These are phyloP conservation scores for Phytophthora aleatoria DNA, from an alignment of 352 stramenopile species.

Conservation along the genomic window DNA sequence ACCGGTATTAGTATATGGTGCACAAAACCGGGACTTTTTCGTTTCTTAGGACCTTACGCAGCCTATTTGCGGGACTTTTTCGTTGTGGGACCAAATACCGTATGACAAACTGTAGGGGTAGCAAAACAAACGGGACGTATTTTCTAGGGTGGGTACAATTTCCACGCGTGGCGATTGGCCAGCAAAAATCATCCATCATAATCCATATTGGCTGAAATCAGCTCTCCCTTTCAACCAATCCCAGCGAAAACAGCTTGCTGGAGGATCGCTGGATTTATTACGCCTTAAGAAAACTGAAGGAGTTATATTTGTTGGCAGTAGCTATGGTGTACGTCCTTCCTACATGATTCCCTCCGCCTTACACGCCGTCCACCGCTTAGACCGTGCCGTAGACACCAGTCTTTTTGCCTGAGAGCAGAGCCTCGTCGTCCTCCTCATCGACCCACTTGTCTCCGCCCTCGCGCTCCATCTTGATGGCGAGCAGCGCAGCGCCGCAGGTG, in stretches of 20 bases:
- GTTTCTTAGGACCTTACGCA: too few relatives aligned
- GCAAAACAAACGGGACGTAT: constrained; percentile 8
- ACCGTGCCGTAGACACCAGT: constrained; percentile 29
- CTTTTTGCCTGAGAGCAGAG: constrained; percentile 23
- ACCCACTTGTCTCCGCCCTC: constrained; percentile 38
- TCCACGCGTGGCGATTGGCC: constrained; percentile 2
- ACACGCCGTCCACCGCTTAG: constrained; percentile 10
- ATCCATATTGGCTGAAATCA: neutral
- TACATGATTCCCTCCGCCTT: neutral
- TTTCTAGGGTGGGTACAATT: constrained; percentile 9
- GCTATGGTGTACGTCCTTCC: too few relatives aligned
- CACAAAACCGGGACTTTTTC: too few relatives aligned
- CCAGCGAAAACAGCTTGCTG: too few relatives aligned
- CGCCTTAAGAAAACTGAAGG: too few relatives aligned
- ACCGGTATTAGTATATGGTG: too few relatives aligned
- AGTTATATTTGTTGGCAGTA: too few relatives aligned
- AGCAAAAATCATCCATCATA: constrained; percentile 19
- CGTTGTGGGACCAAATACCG: too few relatives aligned
- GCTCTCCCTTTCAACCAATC: neutral
- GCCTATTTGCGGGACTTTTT: too few relatives aligned
- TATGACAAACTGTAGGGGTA: too few relatives aligned
- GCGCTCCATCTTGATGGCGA: constrained; percentile 62
- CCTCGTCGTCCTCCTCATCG: constrained; percentile 33
- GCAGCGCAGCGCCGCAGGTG: constrained; percentile 58
- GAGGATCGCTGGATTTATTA: too few relatives aligned